phyloP scores from a whole-genome alignment of 78 protist species.

The Parvularia atlantis region DNA sequence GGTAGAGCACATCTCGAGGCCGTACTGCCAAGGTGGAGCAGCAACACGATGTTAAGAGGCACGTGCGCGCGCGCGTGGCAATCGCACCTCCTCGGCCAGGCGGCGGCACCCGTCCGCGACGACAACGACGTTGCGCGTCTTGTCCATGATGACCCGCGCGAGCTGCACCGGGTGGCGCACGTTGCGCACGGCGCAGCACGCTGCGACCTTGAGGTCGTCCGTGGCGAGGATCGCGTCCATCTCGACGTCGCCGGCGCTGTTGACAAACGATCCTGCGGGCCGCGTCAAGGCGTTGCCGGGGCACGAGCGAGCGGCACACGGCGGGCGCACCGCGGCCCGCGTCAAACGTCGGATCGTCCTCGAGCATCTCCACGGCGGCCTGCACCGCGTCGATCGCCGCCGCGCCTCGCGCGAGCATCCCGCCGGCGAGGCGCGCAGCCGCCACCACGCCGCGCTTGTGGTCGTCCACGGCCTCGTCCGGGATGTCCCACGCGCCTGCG shows the following conservation, averaged over 20 bases:
- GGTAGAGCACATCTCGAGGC: not conserved
- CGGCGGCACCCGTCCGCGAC: not conserved
- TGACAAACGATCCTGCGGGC: too few relatives aligned
- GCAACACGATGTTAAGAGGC: not conserved
- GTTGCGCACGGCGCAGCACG: not conserved
- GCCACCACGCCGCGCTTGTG: too few relatives aligned
- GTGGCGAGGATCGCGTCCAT: not conserved
- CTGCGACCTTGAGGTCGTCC: not conserved
- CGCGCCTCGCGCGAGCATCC: too few relatives aligned
- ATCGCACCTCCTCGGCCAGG: not conserved
- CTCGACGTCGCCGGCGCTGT: not conserved
- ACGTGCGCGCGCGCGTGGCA: not conserved
- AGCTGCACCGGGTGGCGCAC: not conserved
- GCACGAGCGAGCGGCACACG: too few relatives aligned
- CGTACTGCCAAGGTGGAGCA: not conserved
- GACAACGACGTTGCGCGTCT: not conserved
- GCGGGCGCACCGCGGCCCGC: constrained; percentile 16
- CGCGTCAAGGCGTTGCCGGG: too few relatives aligned
- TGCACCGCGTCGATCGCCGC: not conserved
- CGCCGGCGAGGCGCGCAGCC: too few relatives aligned
- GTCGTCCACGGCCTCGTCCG: too few relatives aligned
- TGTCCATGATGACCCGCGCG: not conserved
- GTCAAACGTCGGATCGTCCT: constrained; percentile 1
- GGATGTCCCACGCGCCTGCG: too few relatives aligned
- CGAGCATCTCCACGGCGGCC: not conserved